phyloP scores from a whole-genome alignment of 2,329 filamentous ascomycete genomes.

The Cryphonectria radicalis region DNA sequence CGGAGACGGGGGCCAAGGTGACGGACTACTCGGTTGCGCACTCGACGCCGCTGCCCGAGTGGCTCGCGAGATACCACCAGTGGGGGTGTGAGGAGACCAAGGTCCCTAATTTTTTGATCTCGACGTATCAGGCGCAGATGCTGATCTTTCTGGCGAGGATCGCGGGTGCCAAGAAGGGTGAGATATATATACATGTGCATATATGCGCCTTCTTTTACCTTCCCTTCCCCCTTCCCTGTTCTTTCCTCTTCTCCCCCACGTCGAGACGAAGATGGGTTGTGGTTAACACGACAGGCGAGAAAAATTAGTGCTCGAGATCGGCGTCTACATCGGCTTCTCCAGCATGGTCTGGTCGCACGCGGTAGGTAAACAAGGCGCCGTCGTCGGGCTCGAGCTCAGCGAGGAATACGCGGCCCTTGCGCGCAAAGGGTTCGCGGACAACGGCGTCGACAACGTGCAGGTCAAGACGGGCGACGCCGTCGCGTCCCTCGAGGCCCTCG shows the following conservation, averaged over 20 bases:
- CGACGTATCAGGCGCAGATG: constrained; percentile 35
- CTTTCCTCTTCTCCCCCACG: not conserved
- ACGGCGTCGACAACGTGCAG: constrained; percentile 50
- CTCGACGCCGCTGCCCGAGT: constrained; percentile 47
- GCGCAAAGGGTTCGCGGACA: constrained; percentile 43
- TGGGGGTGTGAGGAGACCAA: constrained; percentile 31
- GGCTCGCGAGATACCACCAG: constrained; percentile 49
- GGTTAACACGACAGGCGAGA: not conserved
- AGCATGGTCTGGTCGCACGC: constrained; percentile 53
- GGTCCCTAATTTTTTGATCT: constrained; percentile 33
- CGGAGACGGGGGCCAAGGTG: constrained; percentile 46
- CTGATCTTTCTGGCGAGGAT: constrained; percentile 45
- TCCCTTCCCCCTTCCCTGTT: not conserved
- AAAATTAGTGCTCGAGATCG: constrained; percentile 50
- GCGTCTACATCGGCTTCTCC: constrained; percentile 55
- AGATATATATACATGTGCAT: not conserved
- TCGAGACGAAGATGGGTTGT: not conserved
- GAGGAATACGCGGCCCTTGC: constrained; percentile 49
- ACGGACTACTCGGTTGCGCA: constrained; percentile 46
- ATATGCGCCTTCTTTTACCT: not conserved
- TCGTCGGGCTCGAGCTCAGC: constrained; percentile 51
- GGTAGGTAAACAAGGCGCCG: constrained; percentile 46
- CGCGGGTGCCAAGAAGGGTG: constrained; percentile 41
- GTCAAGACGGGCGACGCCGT: constrained; percentile 52
- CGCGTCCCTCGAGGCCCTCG: constrained; percentile 43